A percentile compares a stretch with the other conserved stretches of the same genome.
Conservation (phyloP, 495 filamentous ascomycete genomes). For the Lasiosphaeriaceae sp. region DNA sequence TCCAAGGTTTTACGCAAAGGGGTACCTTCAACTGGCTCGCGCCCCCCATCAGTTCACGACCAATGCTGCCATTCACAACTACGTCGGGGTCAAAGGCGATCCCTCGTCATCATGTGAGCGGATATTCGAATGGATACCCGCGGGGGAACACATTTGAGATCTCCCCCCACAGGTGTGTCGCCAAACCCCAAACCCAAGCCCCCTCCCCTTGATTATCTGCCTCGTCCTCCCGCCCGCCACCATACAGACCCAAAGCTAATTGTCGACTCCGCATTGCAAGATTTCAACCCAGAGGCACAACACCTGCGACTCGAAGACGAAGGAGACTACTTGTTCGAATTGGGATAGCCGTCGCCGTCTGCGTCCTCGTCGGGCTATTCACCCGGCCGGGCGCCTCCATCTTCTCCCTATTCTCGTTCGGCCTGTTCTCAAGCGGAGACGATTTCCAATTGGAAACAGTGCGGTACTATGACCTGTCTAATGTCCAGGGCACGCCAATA, state of each 20-base stretch:
- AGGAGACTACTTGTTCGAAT: conserved; percentile 69
- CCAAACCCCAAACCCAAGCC: no score
- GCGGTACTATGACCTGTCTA: conserved; percentile 90
- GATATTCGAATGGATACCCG: conserved; percentile 75
- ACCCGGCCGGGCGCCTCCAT: conserved; percentile 64
- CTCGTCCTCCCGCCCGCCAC: not conserved
- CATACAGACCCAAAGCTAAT: not conserved
- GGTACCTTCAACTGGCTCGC: conserved; percentile 12
- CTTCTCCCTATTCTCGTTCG: conserved; percentile 68
- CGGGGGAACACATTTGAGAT: conserved; percentile 74
- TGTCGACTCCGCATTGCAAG: conserved; percentile 39
- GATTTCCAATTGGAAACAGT: conserved; percentile 87
- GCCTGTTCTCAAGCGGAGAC: conserved; percentile 61
- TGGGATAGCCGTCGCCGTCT: conserved; percentile 42
- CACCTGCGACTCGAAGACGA: conserved; percentile 68
- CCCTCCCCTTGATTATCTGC: no score
- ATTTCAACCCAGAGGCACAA: conserved; percentile 78
- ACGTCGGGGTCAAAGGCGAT: conserved; percentile 50
- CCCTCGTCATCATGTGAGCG: conserved; percentile 56
- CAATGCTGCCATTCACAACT: conserved; percentile 43
- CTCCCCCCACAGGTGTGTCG: conserved; percentile 75
- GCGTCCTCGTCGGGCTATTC: conserved; percentile 57
- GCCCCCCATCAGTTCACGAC: conserved; percentile 10
- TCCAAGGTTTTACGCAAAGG: conserved; percentile 10
- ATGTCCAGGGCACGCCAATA: conserved; percentile 80